phyloP scores from a whole-genome alignment of 1,284 basidiomycete genomes.

The Puccinia novopanici region DNA sequence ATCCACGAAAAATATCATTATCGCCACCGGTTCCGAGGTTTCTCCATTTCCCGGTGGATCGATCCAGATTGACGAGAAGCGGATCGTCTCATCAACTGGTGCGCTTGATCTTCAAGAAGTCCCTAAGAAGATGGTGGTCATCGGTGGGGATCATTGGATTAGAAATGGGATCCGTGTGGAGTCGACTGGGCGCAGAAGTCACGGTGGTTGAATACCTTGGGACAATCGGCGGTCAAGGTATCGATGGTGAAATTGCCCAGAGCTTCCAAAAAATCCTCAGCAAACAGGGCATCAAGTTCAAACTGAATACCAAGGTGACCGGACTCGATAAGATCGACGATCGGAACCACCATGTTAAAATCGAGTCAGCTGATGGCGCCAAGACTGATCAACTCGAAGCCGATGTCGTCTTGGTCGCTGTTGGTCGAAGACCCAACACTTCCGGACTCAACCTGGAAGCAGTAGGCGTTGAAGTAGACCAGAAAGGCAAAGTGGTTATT shows the following conservation, averaged over 20 bases:
- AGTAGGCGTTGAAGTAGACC: constrained; percentile 87
- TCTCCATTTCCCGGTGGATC: constrained; percentile 83
- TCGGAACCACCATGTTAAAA: constrained; percentile 79
- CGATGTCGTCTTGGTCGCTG: constrained; percentile 90
- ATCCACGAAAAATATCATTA: constrained; percentile 88
- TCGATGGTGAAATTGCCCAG: constrained; percentile 87
- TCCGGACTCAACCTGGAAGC: constrained; percentile 86
- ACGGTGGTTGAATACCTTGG: constrained; percentile 95
- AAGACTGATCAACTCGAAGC: constrained; percentile 90
- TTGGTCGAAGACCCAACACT: constrained; percentile 81
- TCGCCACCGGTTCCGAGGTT: constrained; percentile 96
- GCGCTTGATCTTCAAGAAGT: constrained; percentile 86
- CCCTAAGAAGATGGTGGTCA: constrained; percentile 94
- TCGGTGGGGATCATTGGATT: constrained; percentile 97
- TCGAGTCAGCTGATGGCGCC: constrained; percentile 87
- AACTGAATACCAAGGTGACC: constrained; percentile 93
- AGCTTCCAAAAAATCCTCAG: constrained; percentile 85
- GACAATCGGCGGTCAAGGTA: constrained; percentile 80
- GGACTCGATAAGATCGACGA: constrained; percentile 70
- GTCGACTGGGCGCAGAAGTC: constrained; percentile 88
- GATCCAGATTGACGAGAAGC: constrained; percentile 92
- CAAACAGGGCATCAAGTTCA: constrained; percentile 97
- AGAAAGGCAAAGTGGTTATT: constrained; percentile 78
- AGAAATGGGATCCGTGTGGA: constrained; percentile 97
- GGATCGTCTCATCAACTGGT: constrained; percentile 93